Base-by-base conservation (phyloP, 352 stramenopile genomes). In the Pythium dissotocum region DNA sequence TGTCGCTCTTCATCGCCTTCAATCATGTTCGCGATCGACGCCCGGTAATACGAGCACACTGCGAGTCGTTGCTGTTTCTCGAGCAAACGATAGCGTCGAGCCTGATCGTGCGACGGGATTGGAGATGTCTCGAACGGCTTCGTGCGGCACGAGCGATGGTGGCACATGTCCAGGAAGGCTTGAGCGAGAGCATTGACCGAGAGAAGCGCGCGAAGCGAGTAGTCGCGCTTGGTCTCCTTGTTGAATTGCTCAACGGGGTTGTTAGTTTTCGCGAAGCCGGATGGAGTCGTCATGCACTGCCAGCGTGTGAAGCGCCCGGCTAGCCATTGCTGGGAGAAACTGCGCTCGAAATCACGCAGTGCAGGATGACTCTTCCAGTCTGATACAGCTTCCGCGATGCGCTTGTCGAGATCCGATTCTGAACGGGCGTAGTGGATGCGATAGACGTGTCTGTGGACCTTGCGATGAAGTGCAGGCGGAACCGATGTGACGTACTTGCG, bases 191-290 rank as follows among this genome's bases (percentile, higher is more conserved):
- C 44, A 16, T 65, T 65, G 1, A 58, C 59, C 2, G 46, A 65
- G 7, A 65, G 6, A 4, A 65, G 59, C 18, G 59, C 51, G 2
- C 46, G 48, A 32, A 65, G 33, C 5, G 35, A 58, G 46, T 56
- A 56, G 44, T 63, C 58, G 28, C 58, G 58, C 42, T 65, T 58
- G 59, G 53, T 65, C n/a, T 56, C 32, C 9, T 52, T 48, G 48
- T 65, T 65, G 32, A 58, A 51, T 16, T 58, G 44, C 48, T 65
- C 58, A 10, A 58, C n/a, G 26, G 42, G 58, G 36, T 56, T 63
- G 32, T 65, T 65, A 3, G 58, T 58, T 32, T 58, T 58, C 1
- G 58, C 58, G 28, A 51, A 58, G 6, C 32, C 44, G 6, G 46
- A 6, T 13, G 59, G 59, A 7, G 59, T 46, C 12, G 2, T 5